Percentiles rank a stretch among this genome's conserved stretches.
phyloP scores from a whole-genome alignment of 192 early-diverging fungal species.

The Phycomyces blakesleeanus region DNA sequence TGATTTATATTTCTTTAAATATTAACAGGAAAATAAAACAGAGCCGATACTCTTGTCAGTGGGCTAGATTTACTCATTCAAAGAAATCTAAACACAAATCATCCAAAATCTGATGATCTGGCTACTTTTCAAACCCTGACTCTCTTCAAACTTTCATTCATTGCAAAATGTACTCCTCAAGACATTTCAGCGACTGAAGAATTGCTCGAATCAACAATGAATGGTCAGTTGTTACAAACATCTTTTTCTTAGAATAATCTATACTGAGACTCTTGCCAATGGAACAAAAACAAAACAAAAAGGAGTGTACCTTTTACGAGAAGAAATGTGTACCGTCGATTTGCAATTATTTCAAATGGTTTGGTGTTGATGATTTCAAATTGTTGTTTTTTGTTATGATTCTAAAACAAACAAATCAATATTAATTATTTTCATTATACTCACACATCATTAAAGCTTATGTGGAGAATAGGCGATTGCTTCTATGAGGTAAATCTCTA shows the following conservation, averaged over 20 bases:
- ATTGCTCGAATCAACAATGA: background rate
- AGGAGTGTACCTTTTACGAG: background rate
- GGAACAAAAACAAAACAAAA: too few relatives aligned
- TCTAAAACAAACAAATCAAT: too few relatives aligned
- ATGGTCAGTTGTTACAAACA: background rate
- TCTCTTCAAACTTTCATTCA: background rate
- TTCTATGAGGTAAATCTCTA: background rate
- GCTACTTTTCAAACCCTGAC: background rate
- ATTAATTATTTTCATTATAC: too few relatives aligned
- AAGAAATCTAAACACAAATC: background rate
- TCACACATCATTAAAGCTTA: background rate
- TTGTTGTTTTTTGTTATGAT: too few relatives aligned
- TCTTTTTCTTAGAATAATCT: too few relatives aligned
- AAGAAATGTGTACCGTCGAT: background rate
- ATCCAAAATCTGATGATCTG: background rate
- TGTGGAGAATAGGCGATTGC: background rate
- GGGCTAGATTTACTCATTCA: background rate
- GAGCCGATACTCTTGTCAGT: background rate
- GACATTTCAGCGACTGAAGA: background rate
- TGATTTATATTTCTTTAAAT: background rate
- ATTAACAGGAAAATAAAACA: too few relatives aligned
- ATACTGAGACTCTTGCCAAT: too few relatives aligned
- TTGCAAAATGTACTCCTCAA: background rate
- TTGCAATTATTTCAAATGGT: slow-evolving; percentile 1
- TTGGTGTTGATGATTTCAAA: background rate